Base-by-base conservation (phyloP, 768 basidiomycete species). In the Leccinum truebloodii region DNA sequence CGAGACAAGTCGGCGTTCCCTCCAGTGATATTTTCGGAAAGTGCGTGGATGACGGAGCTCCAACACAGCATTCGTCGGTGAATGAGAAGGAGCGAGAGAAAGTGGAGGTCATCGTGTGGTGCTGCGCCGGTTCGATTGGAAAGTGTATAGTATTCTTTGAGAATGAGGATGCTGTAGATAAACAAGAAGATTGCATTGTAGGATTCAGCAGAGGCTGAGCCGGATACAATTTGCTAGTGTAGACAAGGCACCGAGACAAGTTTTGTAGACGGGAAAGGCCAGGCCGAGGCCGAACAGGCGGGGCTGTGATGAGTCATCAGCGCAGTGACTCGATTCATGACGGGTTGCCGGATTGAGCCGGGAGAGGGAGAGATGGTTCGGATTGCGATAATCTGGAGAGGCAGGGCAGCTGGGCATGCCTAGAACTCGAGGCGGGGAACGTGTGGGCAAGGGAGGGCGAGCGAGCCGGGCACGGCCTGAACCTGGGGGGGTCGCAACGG, bases 371-470 rank as follows among this genome's bases (percentile, higher is more conserved):
- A 53, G 52, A 20, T 28, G 63, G 44, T 54, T 67, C 64, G 64
- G 71, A 70, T 70, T 68, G 70, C 65, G 71, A 72, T 72, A 73
- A 71, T 71, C 69, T 64, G 59, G 39, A 30, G 39, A 18, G 54
- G 14, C 55, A 30, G 24, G 57, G 65, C 55, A 41, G 3, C 18
- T 16, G 50, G 61, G 53, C 73, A 73, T 65, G 70, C 71, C 53
- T 63, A 16, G 53, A 56, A 65, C 67, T 69, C 65, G 71, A 75
- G 73, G 72, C 56, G 63, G 56, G 65, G 67, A 75, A 73, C 72
- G 71, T 73, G 71, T 65, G 50, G 55, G 37, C 35, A 35, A 46
- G 54, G 52, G 52, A 52, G 57, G 55, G 55, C 34, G 49, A 44
- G 24, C 66, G 49, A 44, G 24, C 66, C 64, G 50, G 53, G 64